These are phyloP conservation scores for Caulochytrium protostelioides DNA, from an alignment of 371 early-diverging fungal genomes.

Conservation along the genomic window DNA sequence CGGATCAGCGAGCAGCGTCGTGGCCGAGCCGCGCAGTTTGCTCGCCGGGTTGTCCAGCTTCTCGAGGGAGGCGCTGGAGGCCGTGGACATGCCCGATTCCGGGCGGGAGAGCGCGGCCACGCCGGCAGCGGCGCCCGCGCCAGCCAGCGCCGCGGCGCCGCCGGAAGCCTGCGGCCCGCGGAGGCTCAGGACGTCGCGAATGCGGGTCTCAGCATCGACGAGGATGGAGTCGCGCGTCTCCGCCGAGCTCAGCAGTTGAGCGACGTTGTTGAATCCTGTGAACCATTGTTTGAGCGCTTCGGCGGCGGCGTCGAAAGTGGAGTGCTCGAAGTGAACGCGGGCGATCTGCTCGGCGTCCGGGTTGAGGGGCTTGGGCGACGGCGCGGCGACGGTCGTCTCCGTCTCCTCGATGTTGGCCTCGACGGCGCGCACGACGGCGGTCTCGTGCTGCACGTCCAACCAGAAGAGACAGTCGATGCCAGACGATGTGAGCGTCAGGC, in stretches of 20 bases:
- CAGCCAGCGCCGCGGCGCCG: too few relatives aligned
- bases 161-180: too few relatives aligned
- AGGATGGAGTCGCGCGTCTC: too few relatives aligned
- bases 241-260: too few relatives aligned
- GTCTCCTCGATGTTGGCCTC: background rate
- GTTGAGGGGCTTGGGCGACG: too few relatives aligned
- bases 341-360: conserved; percentile 8
- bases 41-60: background rate
- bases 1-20: too few relatives aligned
- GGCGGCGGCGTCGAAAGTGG: conserved; percentile 24
- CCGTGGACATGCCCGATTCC: background rate
- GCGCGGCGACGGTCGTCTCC: too few relatives aligned
- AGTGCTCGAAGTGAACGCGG: conserved; percentile 24
- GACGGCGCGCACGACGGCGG: conserved; percentile 16
- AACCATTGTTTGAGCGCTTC: conserved; percentile 25
- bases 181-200: too few relatives aligned
- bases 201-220: background rate
- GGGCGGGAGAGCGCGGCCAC: too few relatives aligned
- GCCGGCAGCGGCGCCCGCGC: too few relatives aligned
- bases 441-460: conserved; percentile 25
- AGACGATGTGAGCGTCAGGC: too few relatives aligned
- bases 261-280: conserved; percentile 17
- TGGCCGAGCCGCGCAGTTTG: too few relatives aligned
- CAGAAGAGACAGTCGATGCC: conserved; percentile 24
- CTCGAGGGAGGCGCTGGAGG: background rate